phyloP scores from a whole-genome alignment of 805 yeast species.

The Jamesozyma lodderae region DNA sequence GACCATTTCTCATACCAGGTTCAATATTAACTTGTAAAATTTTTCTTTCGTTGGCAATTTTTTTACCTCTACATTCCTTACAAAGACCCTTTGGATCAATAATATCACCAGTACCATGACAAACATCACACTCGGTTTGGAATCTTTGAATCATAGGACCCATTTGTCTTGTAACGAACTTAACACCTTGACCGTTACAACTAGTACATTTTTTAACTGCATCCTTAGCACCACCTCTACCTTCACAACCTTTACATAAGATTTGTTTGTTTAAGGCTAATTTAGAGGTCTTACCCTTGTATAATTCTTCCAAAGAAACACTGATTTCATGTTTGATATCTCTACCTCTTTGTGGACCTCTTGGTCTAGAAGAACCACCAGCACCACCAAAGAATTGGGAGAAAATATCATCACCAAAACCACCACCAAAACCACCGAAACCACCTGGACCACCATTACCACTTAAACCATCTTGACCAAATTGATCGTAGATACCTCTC shows the following conservation, averaged over 20 bases:
- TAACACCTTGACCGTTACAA: conserved; percentile 90
- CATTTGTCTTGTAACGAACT: conserved; percentile 92
- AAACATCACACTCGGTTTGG: conserved; percentile 87
- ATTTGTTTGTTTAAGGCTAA: conserved; percentile 89
- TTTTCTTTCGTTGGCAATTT: conserved; percentile 80
- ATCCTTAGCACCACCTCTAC: conserved; percentile 93
- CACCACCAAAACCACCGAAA: conserved; percentile 46
- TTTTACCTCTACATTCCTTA: conserved; percentile 79
- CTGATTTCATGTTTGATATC: conserved; percentile 84
- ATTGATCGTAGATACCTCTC: conserved; percentile 80
- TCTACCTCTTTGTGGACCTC: conserved; percentile 82
- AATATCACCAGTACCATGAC: conserved; percentile 88
- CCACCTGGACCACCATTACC: conserved; percentile 72
- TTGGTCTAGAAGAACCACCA: conserved; percentile 54
- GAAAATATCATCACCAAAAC: conserved; percentile 31
- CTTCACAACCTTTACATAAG: conserved; percentile 80
- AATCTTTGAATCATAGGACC: conserved; percentile 98
- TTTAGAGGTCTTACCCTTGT: conserved; percentile 88
- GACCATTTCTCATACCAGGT: conserved; percentile 95
- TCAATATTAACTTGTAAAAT: conserved; percentile 88
- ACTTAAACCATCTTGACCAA: conserved; percentile 85
- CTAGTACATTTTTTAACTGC: conserved; percentile 75
- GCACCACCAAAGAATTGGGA: conserved; percentile 77
- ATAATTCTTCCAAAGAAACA: conserved; percentile 86
- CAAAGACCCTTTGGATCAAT: conserved; percentile 84